These are phyloP conservation scores for Vaccinium vitisidaea DNA, from an alignment of 148 eudicot species.

Conservation along the genomic window DNA sequence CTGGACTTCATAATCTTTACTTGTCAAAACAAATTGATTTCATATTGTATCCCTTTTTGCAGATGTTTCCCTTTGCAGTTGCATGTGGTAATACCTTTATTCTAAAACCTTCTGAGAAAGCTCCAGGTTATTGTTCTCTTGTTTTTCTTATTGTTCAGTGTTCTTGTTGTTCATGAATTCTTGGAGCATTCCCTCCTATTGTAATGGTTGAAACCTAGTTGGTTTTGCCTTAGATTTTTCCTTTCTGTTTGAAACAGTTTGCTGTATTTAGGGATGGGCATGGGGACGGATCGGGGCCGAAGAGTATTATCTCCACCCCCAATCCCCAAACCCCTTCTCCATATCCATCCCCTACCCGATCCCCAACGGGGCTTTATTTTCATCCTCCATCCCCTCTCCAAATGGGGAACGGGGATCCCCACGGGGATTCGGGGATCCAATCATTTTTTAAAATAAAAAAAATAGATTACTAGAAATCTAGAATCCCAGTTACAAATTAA, in stretches of 20 bases:
- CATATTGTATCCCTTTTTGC: conserved; percentile 17
- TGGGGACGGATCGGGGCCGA: no score
- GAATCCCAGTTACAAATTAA: no score
- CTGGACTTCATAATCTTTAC: neutral
- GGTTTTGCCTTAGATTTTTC: neutral
- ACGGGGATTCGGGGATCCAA: no score
- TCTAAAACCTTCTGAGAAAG: conserved; percentile 68
- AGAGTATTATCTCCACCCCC: no score
- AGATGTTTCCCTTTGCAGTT: conserved; percentile 74
- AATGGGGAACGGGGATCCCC: no score
- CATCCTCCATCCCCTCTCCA: no score
- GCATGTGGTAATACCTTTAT: conserved; percentile 69
- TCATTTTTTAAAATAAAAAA: no score
- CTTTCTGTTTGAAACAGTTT: neutral
- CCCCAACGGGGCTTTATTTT: no score
- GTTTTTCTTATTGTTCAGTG: neutral
- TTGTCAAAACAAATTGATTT: neutral
- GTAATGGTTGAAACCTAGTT: neutral
- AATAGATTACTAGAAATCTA: no score
- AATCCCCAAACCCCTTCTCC: no score
- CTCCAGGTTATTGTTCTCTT: conserved; percentile 47
- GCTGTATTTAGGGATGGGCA: no score
- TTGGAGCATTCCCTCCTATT: neutral
- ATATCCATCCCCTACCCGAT: no score
- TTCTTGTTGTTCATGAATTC: conserved; percentile 9